These are phyloP conservation scores for Pontederia paniculata DNA, from an alignment of 176 grass and related monocot species.

Conservation along the genomic window DNA sequence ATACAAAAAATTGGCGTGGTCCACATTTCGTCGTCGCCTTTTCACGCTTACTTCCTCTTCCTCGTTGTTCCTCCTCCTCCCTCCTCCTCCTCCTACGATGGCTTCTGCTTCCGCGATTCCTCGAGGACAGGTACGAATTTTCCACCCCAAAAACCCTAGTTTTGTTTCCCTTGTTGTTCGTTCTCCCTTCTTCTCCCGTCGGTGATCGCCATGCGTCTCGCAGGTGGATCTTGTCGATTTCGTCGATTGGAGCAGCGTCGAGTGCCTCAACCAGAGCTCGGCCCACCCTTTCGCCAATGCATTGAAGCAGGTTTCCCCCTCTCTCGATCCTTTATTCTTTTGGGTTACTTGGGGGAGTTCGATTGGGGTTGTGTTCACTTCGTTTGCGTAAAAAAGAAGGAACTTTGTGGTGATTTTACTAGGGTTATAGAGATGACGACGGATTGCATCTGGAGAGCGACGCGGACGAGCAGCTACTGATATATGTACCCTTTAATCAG, in stretches of 20 bases:
- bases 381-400: no score
- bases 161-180: background rate
- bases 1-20: no score
- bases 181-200: conserved; percentile 4
- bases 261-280: conserved; percentile 90
- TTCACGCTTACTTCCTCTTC: no score
- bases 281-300: conserved; percentile 57
- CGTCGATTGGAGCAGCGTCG: conserved; percentile 93
- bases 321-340: background rate
- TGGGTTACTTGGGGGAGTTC: background rate
- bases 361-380: background rate
- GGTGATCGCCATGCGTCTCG: background rate
- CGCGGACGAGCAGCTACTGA: conserved; percentile 70
- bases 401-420: background rate
- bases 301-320: conserved; percentile 52
- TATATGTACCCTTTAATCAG: conserved; percentile 84
- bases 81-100: no score
- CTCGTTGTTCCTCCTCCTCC: no score
- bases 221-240: conserved; percentile 98
- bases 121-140: background rate
- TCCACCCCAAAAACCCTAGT: background rate
- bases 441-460: conserved; percentile 81
- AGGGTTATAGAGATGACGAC: conserved; percentile 75
- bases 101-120: no score
- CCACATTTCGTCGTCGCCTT: no score